Evolutionary conservation across 2,329 filamentous ascomycete species (phyloP).

Genomic region (Biscogniauxia marginata): DNA sequence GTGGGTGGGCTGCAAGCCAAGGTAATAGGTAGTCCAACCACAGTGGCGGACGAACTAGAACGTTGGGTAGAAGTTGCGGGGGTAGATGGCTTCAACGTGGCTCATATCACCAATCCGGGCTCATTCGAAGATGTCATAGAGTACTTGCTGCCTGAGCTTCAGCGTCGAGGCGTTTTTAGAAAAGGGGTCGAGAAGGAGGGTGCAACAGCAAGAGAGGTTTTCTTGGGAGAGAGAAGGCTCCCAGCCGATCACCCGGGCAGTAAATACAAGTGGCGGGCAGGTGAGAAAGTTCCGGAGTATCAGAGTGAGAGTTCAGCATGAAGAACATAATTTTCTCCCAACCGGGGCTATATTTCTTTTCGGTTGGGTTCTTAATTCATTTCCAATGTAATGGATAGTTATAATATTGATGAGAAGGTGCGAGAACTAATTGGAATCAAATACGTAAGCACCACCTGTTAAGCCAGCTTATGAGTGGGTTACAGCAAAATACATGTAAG

Average conservation of each 20-base stretch:
- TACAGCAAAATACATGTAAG: no score
- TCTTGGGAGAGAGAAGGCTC: conserved; percentile 42
- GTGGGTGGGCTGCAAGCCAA: conserved; percentile 34
- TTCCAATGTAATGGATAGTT: no score
- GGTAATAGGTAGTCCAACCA: conserved; percentile 23
- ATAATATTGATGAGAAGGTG: no score
- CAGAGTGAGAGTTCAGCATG: no score
- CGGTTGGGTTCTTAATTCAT: no score
- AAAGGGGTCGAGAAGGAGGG: conserved; percentile 14
- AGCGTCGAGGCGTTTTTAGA: conserved; percentile 38
- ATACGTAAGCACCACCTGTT: no score
- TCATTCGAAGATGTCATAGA: conserved; percentile 27
- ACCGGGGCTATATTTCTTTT: no score
- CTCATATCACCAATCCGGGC: conserved; percentile 23
- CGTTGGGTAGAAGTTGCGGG: conserved; percentile 23
- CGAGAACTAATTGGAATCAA: no score
- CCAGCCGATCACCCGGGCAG: conserved; percentile 55
- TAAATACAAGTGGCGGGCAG: conserved; percentile 23
- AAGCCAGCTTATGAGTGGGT: no score
- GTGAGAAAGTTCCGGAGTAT: no score
- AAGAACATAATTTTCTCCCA: no score
- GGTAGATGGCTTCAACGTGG: conserved; percentile 27
- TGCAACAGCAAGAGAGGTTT: conserved; percentile 21
- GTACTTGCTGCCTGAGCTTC: conserved; percentile 24
- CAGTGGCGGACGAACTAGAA: conserved; percentile 26